These are phyloP conservation scores for Rhizomucor miehei DNA, from an alignment of 371 early-diverging fungal species.

Conservation along the genomic window DNA sequence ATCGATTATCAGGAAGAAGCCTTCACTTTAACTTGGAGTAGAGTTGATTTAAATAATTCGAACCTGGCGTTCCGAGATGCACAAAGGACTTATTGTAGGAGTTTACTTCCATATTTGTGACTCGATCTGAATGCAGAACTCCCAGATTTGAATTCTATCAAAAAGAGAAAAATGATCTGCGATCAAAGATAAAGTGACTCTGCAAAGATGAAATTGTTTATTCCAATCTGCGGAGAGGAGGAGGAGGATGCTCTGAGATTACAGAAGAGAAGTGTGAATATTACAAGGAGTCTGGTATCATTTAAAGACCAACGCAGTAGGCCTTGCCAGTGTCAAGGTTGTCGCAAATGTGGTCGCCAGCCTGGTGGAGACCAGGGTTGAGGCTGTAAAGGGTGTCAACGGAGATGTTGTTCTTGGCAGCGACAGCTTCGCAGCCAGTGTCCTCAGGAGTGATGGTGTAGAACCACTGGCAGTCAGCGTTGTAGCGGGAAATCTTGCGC, in stretches of 20 bases:
- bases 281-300: not conserved
- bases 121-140: too few relatives aligned
- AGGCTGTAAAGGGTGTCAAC: constrained; percentile 9
- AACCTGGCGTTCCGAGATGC: too few relatives aligned
- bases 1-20: too few relatives aligned
- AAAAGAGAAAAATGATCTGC: too few relatives aligned
- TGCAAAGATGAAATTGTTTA: not conserved
- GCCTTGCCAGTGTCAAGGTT: constrained; percentile 30
- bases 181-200: too few relatives aligned
- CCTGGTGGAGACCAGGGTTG: constrained; percentile 22
- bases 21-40: too few relatives aligned
- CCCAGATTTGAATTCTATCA: too few relatives aligned
- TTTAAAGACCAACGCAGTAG: constrained; percentile 22
- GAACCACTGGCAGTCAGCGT: constrained; percentile 16
- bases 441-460: constrained; percentile 13
- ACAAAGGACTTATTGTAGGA: too few relatives aligned
- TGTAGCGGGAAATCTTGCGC: constrained; percentile 13
- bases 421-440: constrained; percentile 14
- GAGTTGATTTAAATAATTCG: too few relatives aligned
- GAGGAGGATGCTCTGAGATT: not conserved
- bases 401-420: constrained; percentile 14
- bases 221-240: not conserved
- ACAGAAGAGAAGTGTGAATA: not conserved
- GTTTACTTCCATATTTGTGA: too few relatives aligned
- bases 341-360: constrained; percentile 20